These are phyloP conservation scores for Fraxinus latifolia DNA, from an alignment of 305 asterid species.

Conservation along the genomic window DNA sequence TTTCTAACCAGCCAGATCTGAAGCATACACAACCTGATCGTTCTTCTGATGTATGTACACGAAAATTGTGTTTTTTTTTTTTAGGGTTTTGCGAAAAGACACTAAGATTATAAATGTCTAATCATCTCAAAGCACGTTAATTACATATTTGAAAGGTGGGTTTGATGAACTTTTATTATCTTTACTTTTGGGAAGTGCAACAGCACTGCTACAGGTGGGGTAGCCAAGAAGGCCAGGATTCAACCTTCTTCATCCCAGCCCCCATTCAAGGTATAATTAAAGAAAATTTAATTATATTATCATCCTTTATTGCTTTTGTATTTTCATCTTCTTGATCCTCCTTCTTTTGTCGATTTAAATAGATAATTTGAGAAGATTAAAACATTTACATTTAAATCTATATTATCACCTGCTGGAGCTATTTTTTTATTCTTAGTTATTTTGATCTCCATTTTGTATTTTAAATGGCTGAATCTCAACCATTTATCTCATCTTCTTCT, in stretches of 20 bases:
- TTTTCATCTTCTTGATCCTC: not conserved
- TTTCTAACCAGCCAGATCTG: constrained; percentile 37
- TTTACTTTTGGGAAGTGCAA: constrained; percentile 47
- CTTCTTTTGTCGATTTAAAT: not conserved
- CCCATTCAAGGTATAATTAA: constrained; percentile 55
- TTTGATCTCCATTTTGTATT: not conserved
- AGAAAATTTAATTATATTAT: not conserved
- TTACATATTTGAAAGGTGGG: not conserved
- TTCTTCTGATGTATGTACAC: constrained; percentile 48
- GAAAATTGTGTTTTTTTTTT: not conserved
- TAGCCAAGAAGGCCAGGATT: constrained; percentile 63
- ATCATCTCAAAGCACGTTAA: not conserved
- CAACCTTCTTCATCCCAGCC: constrained; percentile 57
- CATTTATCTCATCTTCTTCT: not conserved
- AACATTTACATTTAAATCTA: not conserved
- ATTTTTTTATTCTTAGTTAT: not conserved
- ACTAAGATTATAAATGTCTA: not conserved
- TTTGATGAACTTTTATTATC: not conserved
- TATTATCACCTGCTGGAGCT: not conserved
- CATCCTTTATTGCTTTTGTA: not conserved
- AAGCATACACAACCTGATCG: constrained; percentile 46
- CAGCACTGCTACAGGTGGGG: constrained; percentile 54
- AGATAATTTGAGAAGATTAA: not conserved
- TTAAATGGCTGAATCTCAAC: not conserved
- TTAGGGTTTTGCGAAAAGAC: not conserved